Conservation (phyloP, 495 filamentous ascomycete genomes). For the Staphylotrichum tortipilum region DNA sequence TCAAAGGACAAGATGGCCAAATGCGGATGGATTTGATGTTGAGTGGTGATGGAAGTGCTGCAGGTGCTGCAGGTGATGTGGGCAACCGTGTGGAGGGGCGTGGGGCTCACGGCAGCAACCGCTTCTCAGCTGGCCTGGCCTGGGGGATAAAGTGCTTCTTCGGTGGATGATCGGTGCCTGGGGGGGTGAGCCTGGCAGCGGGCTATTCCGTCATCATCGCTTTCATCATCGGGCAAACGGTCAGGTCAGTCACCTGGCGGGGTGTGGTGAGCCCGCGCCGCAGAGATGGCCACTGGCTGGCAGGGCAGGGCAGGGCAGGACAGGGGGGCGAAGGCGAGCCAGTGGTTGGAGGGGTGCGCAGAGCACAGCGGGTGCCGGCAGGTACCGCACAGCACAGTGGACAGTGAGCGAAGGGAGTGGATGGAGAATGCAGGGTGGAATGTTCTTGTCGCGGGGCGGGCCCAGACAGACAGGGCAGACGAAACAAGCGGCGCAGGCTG, state of each 20-base stretch:
- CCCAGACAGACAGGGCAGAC: not conserved
- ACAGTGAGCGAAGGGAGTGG: too few relatives aligned
- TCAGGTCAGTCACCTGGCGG: not conserved
- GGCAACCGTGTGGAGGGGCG: not conserved
- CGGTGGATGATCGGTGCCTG: not conserved
- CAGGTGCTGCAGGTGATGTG: too few relatives aligned
- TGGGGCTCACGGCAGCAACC: too few relatives aligned
- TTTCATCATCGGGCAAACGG: slow-evolving; percentile 21
- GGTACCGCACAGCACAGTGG: not conserved
- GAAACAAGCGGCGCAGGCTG: not conserved
- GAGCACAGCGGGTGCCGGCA: not conserved
- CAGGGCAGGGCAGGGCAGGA: too few relatives aligned
- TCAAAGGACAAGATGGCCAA: too few relatives aligned
- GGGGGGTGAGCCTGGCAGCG: not conserved
- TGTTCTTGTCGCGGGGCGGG: too few relatives aligned
- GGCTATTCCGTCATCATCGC: slow-evolving; percentile 28
- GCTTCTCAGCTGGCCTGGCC: not conserved
- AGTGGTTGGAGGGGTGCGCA: too few relatives aligned
- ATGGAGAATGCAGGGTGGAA: too few relatives aligned
- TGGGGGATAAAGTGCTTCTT: not conserved
- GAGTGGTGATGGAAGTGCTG: too few relatives aligned
- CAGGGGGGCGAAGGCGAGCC: too few relatives aligned
- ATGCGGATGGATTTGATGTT: too few relatives aligned
- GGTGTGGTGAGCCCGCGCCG: not conserved
- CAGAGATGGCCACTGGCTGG: too few relatives aligned